phyloP scores from a whole-genome alignment of 192 early-diverging fungal species.

The Coemansia erecta region DNA sequence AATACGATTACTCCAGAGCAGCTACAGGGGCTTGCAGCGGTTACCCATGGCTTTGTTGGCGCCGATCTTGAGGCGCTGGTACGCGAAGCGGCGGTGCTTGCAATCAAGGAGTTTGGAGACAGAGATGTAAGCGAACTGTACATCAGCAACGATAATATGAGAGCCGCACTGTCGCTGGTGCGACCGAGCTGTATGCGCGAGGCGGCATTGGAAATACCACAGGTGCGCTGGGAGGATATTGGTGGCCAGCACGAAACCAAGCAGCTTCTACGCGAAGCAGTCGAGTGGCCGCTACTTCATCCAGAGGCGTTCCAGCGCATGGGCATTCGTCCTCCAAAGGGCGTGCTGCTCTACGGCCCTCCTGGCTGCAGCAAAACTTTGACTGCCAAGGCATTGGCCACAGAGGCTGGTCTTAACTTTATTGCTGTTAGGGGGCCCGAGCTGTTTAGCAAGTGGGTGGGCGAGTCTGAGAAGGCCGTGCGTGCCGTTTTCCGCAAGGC shows the following conservation, averaged over 20 bases:
- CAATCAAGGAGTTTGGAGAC: conserved; percentile 57
- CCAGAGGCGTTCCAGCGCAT: conserved; percentile 86
- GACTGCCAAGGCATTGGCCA: conserved; percentile 96
- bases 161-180: conserved; percentile 14
- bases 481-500: conserved; percentile 94
- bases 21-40: conserved; percentile 58
- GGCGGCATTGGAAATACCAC: conserved; percentile 86
- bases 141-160: conserved; percentile 11
- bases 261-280: conserved; percentile 86
- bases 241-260: conserved; percentile 93
- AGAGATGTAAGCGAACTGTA: conserved; percentile 1
- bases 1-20: conserved; percentile 62
- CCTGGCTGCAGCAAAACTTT: conserved; percentile 98
- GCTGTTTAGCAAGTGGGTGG: conserved; percentile 99
- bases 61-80: conserved; percentile 88
- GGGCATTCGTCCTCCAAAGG: conserved; percentile 94
- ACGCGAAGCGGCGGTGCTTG: conserved; percentile 82
- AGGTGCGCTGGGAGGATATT: conserved; percentile 89
- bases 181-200: conserved; percentile 50
- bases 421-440: conserved; percentile 98
- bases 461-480: conserved; percentile 97
- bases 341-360: conserved; percentile 95
- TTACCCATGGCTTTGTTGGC: conserved; percentile 94
- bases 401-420: conserved; percentile 95
- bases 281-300: conserved; percentile 98